Base-by-base conservation (phyloP, 176 grass and related monocot genomes). In the Hyparrhenia diplandra region DNA sequence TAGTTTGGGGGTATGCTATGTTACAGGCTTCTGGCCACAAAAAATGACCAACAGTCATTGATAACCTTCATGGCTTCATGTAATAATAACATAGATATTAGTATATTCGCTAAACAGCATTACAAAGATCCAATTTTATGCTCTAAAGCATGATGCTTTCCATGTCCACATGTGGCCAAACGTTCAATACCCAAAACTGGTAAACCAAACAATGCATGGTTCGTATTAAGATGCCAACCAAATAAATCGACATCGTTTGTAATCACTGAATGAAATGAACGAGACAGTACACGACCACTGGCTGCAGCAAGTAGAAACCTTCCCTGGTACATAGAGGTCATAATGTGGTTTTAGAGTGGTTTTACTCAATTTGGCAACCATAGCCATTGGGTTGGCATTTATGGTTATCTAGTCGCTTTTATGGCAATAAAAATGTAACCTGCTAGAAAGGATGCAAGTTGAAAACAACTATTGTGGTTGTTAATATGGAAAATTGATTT, bases 241-340 rank as follows among this genome's bases (percentile, higher is more conserved):
- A 47, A 43, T 55, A 55, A 40, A 35, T 13, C 34, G 57, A 24
- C 27, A 31, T 13, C 30, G 5, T 37, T 80, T 71, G 8, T 27
- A 24, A 31, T 31, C 76, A 99, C 86, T 29, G 96, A 99, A 87
- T 99, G 96, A 73, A 99, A 99, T 71, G 92, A 95, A 59, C 88
- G 88, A 75, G 92, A 86, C 82, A 99, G 79, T 67, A 99, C 82
- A 88, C 87, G 96, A 39, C 96, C 96, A 86, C 90, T 99, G 47
- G 92, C 96, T 79, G 96, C 96, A 64, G 96, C 96, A 60, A 99
- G 96, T 75, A 99, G 73, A 89, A 99, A 99, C 73, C 96, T 86
- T 86, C 96, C 96, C 96, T 99, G 92, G 82, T 82, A 32, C 18
- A 78, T 59, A 78, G 21, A 24, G 8, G 24, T 58, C 31, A 77